Evolutionary conservation across 2,329 filamentous ascomycete species (phyloP), one percentile per base, ranked within the genome.

Genomic region (Venturia pyrina): DNA sequence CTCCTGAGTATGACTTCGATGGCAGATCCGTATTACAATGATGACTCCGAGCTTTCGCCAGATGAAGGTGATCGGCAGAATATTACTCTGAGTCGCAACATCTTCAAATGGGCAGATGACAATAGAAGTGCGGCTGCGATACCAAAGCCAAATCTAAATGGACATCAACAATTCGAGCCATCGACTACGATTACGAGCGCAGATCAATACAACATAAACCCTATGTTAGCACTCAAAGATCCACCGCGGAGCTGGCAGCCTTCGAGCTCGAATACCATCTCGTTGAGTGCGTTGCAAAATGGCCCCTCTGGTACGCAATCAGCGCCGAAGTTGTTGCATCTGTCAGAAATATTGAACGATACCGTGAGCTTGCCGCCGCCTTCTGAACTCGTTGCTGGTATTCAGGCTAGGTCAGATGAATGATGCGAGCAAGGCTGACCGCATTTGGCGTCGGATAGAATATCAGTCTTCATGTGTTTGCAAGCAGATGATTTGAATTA

Each of bases 71-170:
- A 66, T 34, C 56, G 13, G 15, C 53, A 59, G 50, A 46, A 41
- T 5, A 63, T 66, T 13, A 63, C 59, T n/a, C 69, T 78, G 5
- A 77, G 73, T 64, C 68, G 76, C 21, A 74, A 76, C 63, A 78
- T 78, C 46, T 71, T 78, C 1, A 71, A 75, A 46, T 78, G 75
- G 73, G 75, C 73, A 1, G 73, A 76, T 59, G 72, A 72, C 2
- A 73, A 76, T 62, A 70, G 28, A 46, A 28, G 21, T 43, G 60
- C 60, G n/a, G n/a, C 60, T 61, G 68, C 70, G 5, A 67, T 34
- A n/a, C 17, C 44, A 17, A 17, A 50, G n/a, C 28, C 44, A 7
- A 32, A 41, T 21, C 10, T 17, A 11, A 50, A 11, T 10, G 19
- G 19, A 17, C 53, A 37, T 59, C 53, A 59, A 28, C 28, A 34